Evolutionary conservation across 495 filamentous ascomycete species (phyloP), one percentile per base, ranked within the genome.

Genomic region (Penicillium verhagenii): DNA sequence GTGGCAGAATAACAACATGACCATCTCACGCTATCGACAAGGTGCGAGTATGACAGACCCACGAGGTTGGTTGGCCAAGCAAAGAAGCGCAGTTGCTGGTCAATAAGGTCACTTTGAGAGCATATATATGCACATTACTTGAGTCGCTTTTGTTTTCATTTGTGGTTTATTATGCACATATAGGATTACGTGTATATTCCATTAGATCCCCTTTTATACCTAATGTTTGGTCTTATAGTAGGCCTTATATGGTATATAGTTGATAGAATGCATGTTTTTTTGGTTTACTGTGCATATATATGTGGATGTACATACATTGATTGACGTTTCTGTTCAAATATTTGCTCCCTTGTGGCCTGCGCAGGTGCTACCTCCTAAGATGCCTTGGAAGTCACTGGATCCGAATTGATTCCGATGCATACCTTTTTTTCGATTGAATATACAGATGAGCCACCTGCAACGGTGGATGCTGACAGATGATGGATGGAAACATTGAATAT

Each of bases 1-100:
- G 35, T 68, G 96, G 56, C 92, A 97, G 73, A 92, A 88, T 71
- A 96, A 92, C 71, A 91, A 88, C 59, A 87, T 96, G 44, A 84
- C 88, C 18, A 65, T 75, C 42, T 74, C 74, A 6, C 68, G 72
- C 47, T 76, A 74, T 54, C 71, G 76, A 8, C 68, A 75, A 47
- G 73, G 73, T 3, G 60, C 87, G 82, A 69, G 78, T 85, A 64
- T 89, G 59, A 81, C 84, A 44, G 91, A 97, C 63, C 80, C 82
- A 38, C 90, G 90, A 68, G 93, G 92, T 64, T 97, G 91, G 91
- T 71, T 97, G 37, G 91, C 91, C 47, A 92, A 88, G 73, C 93
- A 97, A 76, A 79, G 92, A 70, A 86, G 81, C 67, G 76, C 83
- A 61, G 83, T 92, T 58, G 84, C 74, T 57, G 72, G 72, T 53